Percentiles rank a stretch among this genome's conserved stretches.
These are phyloP conservation scores for Anisodus acutangulus DNA, from an alignment of 257 asterid species.

Conservation along the genomic window DNA sequence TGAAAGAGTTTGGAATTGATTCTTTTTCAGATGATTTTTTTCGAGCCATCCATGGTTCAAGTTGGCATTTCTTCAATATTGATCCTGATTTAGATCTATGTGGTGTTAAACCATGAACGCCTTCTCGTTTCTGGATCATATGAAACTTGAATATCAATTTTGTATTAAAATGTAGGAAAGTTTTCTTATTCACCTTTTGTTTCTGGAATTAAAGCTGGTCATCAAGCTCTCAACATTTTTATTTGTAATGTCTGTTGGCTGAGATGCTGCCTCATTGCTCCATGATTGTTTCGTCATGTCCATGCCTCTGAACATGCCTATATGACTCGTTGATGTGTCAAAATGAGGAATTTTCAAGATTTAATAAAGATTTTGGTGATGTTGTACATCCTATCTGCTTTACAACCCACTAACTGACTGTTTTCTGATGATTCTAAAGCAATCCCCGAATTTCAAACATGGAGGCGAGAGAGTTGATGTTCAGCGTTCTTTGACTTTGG, in stretches of 20 bases:
- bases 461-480: slow-evolving; percentile 13
- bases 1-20: slow-evolving; percentile 48
- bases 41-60: slow-evolving; percentile 64
- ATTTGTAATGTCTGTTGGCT: not conserved
- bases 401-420: not conserved
- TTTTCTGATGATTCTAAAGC: slow-evolving; percentile 5
- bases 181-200: not conserved
- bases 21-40: slow-evolving; percentile 52
- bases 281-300: not conserved
- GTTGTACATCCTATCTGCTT: not conserved
- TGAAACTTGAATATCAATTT: slow-evolving; percentile 11
- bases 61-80: slow-evolving; percentile 78
- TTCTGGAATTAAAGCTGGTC: not conserved
- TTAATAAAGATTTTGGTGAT: not conserved
- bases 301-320: not conserved
- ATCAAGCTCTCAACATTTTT: not conserved
- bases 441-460: not conserved
- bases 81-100: slow-evolving; percentile 31
- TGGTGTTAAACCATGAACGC: slow-evolving; percentile 14
- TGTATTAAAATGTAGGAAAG: not conserved
- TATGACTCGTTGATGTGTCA: not conserved
- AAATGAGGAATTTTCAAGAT: not conserved
- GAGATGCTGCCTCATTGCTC: not conserved
- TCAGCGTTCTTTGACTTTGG: not conserved
- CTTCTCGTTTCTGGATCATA: not conserved